These are phyloP conservation scores for Saraca asoca DNA, from an alignment of 331 rosid species.

Conservation along the genomic window DNA sequence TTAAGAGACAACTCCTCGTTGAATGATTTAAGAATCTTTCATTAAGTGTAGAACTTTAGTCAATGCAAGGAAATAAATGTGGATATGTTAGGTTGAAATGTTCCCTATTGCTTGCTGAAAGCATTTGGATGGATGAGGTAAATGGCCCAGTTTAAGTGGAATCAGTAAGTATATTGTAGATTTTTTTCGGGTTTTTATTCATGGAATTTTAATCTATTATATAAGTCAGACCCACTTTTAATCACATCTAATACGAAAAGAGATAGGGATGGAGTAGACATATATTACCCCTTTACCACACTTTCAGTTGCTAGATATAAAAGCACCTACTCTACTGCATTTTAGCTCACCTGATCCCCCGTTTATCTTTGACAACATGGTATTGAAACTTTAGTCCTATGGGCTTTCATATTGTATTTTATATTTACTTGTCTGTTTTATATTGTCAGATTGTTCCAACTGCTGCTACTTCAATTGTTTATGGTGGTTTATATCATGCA, in stretches of 20 bases:
- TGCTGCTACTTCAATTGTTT: slow-evolving; percentile 16
- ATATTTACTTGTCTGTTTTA: slow-evolving; percentile 2
- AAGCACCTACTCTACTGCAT: slow-evolving; percentile 2
- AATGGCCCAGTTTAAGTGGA: not conserved
- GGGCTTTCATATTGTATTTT: not conserved
- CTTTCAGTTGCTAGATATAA: not conserved
- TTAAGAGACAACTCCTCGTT: slow-evolving; percentile 6
- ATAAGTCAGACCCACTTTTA: not conserved
- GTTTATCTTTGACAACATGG: not conserved
- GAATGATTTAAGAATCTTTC: not conserved
- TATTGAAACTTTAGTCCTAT: not conserved
- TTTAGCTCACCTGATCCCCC: not conserved
- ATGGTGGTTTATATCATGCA: slow-evolving; percentile 42
- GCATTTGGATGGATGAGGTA: slow-evolving; percentile 13
- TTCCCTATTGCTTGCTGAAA: slow-evolving; percentile 19
- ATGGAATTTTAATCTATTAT: not conserved
- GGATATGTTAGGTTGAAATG: slow-evolving; percentile 16
- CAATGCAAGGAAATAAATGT: not conserved
- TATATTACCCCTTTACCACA: not conserved
- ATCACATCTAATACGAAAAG: slow-evolving; percentile 5
- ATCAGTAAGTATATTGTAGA: slow-evolving; percentile 4
- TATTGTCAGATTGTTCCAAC: slow-evolving; percentile 14
- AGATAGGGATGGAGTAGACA: not conserved
- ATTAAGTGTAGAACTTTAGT: slow-evolving; percentile 13
- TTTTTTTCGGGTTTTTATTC: not conserved